Evolutionary conservation across 108 stramenopile species (phyloP).

Genomic region (Bacterosira constricta): DNA sequence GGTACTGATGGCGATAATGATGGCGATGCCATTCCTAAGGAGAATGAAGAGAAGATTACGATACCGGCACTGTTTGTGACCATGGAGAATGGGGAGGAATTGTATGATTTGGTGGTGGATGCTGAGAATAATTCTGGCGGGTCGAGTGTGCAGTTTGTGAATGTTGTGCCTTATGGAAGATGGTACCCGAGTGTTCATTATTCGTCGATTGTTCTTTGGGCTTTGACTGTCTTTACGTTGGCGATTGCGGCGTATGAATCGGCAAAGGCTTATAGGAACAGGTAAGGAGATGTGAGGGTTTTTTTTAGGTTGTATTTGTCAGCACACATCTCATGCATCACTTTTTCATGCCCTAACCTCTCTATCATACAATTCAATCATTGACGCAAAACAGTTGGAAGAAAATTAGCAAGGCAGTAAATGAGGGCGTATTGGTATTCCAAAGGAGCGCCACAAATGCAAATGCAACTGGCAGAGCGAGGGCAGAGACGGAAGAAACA

Average conservation of each 20-base stretch:
- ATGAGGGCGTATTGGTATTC: slow-evolving; percentile 38
- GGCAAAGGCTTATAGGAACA: slow-evolving; percentile 62
- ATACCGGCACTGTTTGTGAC: slow-evolving; percentile 69
- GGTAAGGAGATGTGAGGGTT: no score
- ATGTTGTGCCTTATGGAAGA: slow-evolving; percentile 41
- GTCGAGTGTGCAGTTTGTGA: slow-evolving; percentile 9
- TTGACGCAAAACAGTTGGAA: no score
- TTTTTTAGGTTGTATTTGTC: no score
- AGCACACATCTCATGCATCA: no score
- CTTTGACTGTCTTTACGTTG: slow-evolving; percentile 68
- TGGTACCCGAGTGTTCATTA: slow-evolving; percentile 64
- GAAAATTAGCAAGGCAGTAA: slow-evolving; percentile 23
- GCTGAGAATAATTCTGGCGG: slow-evolving; percentile 1
- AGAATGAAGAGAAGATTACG: slow-evolving; percentile 19
- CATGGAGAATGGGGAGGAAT: slow-evolving; percentile 62
- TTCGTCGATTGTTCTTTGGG: slow-evolving; percentile 66
- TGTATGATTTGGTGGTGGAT: slow-evolving; percentile 21
- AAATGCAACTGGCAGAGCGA: slow-evolving; percentile 7
- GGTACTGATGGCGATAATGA: slow-evolving; percentile 41
- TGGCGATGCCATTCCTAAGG: slow-evolving; percentile 41
- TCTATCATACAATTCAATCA: no score
- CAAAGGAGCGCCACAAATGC: not conserved
- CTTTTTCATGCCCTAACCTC: no score
- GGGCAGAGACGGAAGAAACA: slow-evolving; percentile 44
- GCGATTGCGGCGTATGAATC: slow-evolving; percentile 60